Base-by-base conservation (phyloP, 208 protist species). In the Wallacemonas rigidus region DNA sequence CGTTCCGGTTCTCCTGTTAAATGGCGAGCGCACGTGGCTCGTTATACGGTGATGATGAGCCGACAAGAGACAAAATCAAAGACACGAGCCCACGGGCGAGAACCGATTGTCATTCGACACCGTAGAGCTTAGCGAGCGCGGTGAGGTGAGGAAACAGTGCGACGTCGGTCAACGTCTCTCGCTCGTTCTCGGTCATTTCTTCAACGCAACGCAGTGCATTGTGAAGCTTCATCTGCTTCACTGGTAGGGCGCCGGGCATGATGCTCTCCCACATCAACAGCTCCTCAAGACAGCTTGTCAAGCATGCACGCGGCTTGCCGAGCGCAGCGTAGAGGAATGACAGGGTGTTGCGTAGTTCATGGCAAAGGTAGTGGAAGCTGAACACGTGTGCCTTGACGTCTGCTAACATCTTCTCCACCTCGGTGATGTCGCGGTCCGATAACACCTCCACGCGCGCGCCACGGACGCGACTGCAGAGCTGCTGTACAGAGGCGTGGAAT, bases 271-370 rank as follows among this genome's bases (percentile, higher is more conserved):
- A 96, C 79, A 96, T 71, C 12, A 94, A 67, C 43, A 96, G 76
- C 69, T 96, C 91, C 14, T 82, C 71, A 57, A 92, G 73, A 71
- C 88, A 93, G 72, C 75, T 87, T 2, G 47, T 41, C 36, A 87
- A 69, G 61, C 87, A 93, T 5, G 74, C 72, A 26, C 4, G 26
- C 1, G 65, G 63, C 44, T 82, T 69, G 35, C 77, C 84, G 1
- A 93, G 70, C 40, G 91, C 91, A n/a, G 91, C 81, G 73, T 94
- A 91, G 2, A 94, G 76, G 60, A 94, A 96, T 50, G 74, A 91
- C 4, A 94, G 76, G 12, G 83, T 85, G 80, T 96, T 96, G 48
- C 85, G 87, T 60, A 94, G 76, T 50, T 94, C 89, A 45, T 96
- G 91, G 58, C 80, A 91, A 3, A 93, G 78, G 73, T 92, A 96